Percentiles rank a stretch among this genome's conserved stretches.
phyloP scores from a whole-genome alignment of 2,329 filamentous ascomycete species.

The Aspergillus amoenus region DNA sequence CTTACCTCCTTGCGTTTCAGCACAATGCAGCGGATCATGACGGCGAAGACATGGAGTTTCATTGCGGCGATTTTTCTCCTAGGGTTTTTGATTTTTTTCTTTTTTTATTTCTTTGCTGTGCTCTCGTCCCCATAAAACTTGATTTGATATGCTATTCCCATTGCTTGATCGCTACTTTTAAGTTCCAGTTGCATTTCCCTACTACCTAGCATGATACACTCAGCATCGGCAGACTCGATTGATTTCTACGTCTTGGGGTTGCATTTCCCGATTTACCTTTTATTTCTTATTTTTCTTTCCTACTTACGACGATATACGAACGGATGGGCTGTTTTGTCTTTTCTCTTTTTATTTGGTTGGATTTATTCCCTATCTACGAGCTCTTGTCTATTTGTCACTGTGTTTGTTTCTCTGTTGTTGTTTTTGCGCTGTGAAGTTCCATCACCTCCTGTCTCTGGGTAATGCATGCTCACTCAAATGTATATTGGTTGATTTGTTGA shows the following conservation, averaged over 20 bases:
- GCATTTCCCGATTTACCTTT: background rate
- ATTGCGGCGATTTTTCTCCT: background rate
- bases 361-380: background rate
- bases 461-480: conserved; percentile 21
- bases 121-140: background rate
- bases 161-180: background rate
- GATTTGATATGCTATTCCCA: background rate
- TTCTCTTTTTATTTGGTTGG: background rate
- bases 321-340: conserved; percentile 17
- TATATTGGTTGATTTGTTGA: conserved; percentile 23
- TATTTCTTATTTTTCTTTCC: background rate
- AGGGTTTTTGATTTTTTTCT: background rate
- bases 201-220: background rate
- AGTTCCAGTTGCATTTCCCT: background rate
- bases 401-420: conserved; percentile 7
- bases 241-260: background rate
- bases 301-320: conserved; percentile 13
- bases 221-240: background rate
- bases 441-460: background rate
- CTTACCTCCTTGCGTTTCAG: conserved; percentile 16
- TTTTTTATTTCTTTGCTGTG: background rate
- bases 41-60: conserved; percentile 27
- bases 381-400: background rate
- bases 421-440: background rate
- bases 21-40: conserved; percentile 15